phyloP scores from a whole-genome alignment of 345 rosid genomes.

The Eucalyptus polyanthemos region DNA sequence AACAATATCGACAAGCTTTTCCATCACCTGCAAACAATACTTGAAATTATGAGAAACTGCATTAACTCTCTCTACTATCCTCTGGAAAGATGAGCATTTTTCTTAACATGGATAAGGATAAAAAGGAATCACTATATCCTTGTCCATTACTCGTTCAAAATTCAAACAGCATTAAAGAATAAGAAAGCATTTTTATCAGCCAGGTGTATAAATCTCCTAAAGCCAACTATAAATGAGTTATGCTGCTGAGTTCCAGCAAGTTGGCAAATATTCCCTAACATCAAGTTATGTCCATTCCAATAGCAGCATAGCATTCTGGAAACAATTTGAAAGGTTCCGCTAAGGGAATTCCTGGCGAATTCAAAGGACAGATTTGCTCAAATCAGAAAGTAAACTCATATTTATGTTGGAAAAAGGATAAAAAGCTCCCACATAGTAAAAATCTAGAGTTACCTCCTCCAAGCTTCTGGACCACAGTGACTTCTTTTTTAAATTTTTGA shows the following conservation, averaged over 20 bases:
- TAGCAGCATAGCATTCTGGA: neutral
- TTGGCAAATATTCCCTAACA: neutral
- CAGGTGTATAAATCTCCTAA: neutral
- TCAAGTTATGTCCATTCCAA: neutral
- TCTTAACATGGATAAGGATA: neutral
- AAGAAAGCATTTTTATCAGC: neutral
- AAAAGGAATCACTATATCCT: neutral
- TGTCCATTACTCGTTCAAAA: neutral
- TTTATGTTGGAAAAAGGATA: neutral
- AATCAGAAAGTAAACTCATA: neutral
- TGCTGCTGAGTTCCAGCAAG: neutral
- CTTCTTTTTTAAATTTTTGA: slow-evolving; percentile 70
- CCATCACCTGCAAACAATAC: slow-evolving; percentile 53
- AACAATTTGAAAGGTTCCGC: neutral
- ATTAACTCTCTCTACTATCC: neutral
- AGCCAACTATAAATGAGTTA: neutral
- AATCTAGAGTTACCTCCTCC: slow-evolving; percentile 51
- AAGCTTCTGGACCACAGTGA: slow-evolving; percentile 82
- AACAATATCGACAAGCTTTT: slow-evolving; percentile 91
- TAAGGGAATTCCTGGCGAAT: neutral
- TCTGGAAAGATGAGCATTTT: neutral
- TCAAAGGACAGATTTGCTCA: neutral
- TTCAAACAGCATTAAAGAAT: neutral
- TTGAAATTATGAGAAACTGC: neutral
- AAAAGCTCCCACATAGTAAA: neutral